Evolutionary conservation across 2,329 filamentous ascomycete genomes (phyloP).

Genomic region (Akanthomyces dipterigenus): DNA sequence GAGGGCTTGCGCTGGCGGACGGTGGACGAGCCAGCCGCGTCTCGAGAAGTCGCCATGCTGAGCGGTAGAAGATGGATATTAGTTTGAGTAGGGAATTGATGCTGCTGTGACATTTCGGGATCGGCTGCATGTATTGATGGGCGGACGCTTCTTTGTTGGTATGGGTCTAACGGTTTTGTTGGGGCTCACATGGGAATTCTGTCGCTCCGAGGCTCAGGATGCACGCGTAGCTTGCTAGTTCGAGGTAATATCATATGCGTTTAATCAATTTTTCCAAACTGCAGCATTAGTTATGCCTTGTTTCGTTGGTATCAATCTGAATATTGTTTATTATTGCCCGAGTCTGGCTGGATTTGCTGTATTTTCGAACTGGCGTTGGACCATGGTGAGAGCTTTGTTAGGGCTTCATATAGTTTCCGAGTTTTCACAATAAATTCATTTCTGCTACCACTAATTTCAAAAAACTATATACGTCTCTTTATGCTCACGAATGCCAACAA

Average conservation of each 20-base stretch:
- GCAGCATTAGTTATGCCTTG: no score
- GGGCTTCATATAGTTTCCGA: no score
- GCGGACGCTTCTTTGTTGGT: neutral
- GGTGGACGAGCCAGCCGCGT: neutral
- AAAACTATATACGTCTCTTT: no score
- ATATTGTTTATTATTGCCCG: no score
- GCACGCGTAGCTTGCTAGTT: neutral
- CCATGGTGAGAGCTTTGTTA: no score
- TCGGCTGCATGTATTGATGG: neutral
- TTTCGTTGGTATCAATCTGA: no score
- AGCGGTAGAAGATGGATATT: no score
- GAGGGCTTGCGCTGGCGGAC: conserved; percentile 19
- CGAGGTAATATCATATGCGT: neutral
- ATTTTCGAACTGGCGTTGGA: no score
- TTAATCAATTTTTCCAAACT: no score
- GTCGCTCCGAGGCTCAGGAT: conserved; percentile 20
- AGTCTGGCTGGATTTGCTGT: no score
- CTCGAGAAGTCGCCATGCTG: neutral
- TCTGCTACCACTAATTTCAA: neutral
- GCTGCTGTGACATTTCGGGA: neutral
- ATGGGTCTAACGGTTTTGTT: conserved; percentile 19
- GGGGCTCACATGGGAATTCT: conserved; percentile 25
- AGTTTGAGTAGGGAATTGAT: no score
- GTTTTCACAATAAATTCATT: neutral
- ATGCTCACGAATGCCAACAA: no score